These are phyloP conservation scores for Closterium sp. DNA, from an alignment of 139 green algal genomes.

Conservation along the genomic window DNA sequence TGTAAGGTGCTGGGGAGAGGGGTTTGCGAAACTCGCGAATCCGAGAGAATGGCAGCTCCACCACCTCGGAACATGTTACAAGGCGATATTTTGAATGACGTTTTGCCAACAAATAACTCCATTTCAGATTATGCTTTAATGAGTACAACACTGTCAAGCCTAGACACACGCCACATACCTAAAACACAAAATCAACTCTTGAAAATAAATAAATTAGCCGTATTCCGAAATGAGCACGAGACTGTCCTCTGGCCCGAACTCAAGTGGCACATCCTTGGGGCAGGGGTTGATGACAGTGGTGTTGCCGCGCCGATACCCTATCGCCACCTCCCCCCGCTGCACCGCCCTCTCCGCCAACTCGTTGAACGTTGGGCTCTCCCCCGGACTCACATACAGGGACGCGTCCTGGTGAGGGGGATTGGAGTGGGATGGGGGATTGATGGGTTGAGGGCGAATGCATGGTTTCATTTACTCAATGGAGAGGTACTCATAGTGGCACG, in stretches of 20 bases:
- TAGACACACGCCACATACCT: neutral
- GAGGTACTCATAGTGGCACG: neutral
- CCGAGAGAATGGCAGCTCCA: too few species aligned
- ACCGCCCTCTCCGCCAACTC: constrained; percentile 27
- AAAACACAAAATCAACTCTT: neutral
- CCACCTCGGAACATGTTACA: too few species aligned
- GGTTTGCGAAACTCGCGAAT: neutral
- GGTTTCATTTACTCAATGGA: neutral
- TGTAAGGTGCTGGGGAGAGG: neutral
- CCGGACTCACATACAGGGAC: constrained; percentile 14
- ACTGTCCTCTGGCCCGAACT: neutral
- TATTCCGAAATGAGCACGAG: constrained; percentile 43
- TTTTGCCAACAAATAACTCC: too few species aligned
- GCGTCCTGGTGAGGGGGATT: constrained; percentile 1
- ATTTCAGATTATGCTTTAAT: too few species aligned
- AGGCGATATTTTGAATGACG: too few species aligned
- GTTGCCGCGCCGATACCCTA: constrained; percentile 11
- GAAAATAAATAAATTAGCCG: constrained; percentile 23
- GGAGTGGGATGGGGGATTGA: neutral
- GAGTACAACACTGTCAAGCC: too few species aligned
- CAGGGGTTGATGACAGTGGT: constrained; percentile 23
- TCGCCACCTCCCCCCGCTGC: constrained; percentile 25
- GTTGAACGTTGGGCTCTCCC: constrained; percentile 28
- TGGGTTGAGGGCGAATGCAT: neutral
- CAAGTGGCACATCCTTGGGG: constrained; percentile 15